Evolutionary conservation across 23 red algal genomes (phyloP).

Genomic region (Agarophyton chilense): DNA sequence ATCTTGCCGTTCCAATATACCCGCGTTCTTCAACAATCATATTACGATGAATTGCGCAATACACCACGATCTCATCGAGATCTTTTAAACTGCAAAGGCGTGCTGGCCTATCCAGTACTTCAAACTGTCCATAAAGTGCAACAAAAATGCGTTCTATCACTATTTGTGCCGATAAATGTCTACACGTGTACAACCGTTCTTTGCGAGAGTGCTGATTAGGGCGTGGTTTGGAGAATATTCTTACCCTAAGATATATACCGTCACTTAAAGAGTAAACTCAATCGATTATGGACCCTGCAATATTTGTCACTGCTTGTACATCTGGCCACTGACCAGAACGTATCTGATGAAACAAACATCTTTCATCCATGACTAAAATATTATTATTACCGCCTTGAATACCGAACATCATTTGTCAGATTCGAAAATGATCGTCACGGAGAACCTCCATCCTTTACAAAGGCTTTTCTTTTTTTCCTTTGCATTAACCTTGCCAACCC

Average conservation of each 20-base stretch:
- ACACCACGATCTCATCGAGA: background rate
- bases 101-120: slow-evolving; percentile 13
- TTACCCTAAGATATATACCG: slow-evolving; percentile 45
- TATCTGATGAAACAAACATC: slow-evolving; percentile 32
- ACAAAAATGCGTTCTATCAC: slow-evolving; percentile 1
- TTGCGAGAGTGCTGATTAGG: background rate
- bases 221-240: slow-evolving; percentile 31
- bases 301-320: background rate
- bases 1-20: background rate
- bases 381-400: slow-evolving; percentile 44
- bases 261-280: slow-evolving; percentile 59
- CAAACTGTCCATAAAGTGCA: background rate
- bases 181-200: background rate
- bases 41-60: slow-evolving; percentile 21
- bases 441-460: slow-evolving; percentile 51
- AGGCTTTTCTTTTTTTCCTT: slow-evolving; percentile 17
- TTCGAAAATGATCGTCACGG: slow-evolving; percentile 45
- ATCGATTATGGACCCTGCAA: slow-evolving; percentile 10
- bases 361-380: slow-evolving; percentile 20
- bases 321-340: slow-evolving; percentile 31
- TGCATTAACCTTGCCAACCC: slow-evolving; percentile 26
- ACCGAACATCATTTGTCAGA: slow-evolving; percentile 62
- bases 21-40: slow-evolving; percentile 20
- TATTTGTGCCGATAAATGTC: background rate
- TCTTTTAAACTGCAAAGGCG: background rate